A percentile compares a stretch with the other conserved stretches of the same genome.
Evolutionary conservation across 2,329 filamentous ascomycete genomes (phyloP).

Genomic region (Colletotrichum navitas): DNA sequence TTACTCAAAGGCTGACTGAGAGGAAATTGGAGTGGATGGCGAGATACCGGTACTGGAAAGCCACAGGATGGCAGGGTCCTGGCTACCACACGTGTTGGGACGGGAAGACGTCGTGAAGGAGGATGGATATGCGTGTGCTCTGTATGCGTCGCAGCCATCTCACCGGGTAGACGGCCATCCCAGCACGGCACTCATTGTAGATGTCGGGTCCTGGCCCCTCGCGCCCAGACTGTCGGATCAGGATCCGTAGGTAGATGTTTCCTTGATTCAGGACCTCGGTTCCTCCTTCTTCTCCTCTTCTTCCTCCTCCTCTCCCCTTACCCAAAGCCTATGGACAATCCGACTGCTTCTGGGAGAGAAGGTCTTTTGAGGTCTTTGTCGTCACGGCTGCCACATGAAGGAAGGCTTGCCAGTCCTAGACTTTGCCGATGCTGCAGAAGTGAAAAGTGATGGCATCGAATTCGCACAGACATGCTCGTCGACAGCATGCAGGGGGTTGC

Average conservation of each 20-base stretch:
- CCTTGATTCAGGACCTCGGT: conserved; percentile 10
- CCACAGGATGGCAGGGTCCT: not conserved
- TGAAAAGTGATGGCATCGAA: not conserved
- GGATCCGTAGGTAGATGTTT: conserved; percentile 13
- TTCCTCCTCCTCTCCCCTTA: too few relatives aligned
- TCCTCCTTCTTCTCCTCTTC: too few relatives aligned
- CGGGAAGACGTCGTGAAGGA: not conserved
- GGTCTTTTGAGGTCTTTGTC: conserved; percentile 13
- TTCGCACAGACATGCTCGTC: conserved; percentile 17
- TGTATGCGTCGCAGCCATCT: not conserved
- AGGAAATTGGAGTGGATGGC: not conserved
- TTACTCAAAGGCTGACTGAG: not conserved
- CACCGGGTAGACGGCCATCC: not conserved
- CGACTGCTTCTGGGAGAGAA: conserved; percentile 5
- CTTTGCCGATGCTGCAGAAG: not conserved
- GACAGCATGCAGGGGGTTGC: conserved; percentile 15
- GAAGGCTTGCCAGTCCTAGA: not conserved
- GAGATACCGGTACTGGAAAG: not conserved
- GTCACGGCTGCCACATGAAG: not conserved
- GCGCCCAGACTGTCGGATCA: conserved; percentile 31
- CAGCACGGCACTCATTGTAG: not conserved
- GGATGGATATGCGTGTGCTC: too few relatives aligned
- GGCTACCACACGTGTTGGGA: not conserved
- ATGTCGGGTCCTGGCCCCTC: not conserved
- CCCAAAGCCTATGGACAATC: conserved; percentile 11